Base-by-base conservation (phyloP, 371 early-diverging fungal species). In the Cokeromyces recurvatus region DNA sequence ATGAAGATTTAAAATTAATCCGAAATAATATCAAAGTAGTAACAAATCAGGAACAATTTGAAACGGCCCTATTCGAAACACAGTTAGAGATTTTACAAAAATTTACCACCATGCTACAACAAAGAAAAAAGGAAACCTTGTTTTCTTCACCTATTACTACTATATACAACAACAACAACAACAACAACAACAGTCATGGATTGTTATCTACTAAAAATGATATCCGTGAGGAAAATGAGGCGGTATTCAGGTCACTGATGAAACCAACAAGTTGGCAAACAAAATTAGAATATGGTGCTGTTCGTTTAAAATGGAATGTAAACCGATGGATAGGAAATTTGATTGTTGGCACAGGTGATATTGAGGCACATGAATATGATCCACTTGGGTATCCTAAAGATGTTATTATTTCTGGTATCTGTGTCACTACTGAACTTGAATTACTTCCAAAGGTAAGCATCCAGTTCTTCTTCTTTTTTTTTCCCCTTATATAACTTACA, bases 361-460 rank as follows among this genome's bases (percentile, higher is more conserved):
- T 61, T n/a, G 50, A 48, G 38, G 49, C 55, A 7, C 43, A 56
- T 39, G 56, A 44, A 11, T 55, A 37, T 31, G 57, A 56, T 49
- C 4, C 37, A 9, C 23, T 55, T 10, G 62, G 62, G 2, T 46
- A 50, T 43, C 44, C 56, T 15, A 15, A 52, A 19, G 35, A 48
- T 16, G 45, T 61, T 12, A 37, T 53, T 2, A 48, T 61, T 34
- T 46, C 56, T 19, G 62, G 62, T 27, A 17, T 55, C 14, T 51
- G 55, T 48, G 62, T 61, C 12, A 61, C 62, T 4, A 53, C 49
- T 25, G 62, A 61, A 43, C 56, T 53, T 19, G 56, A 44, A 39
- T 49, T 61, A 34, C 57, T 61, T 38, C 57, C 62, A 48, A 61
- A 61, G 53, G 62, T 61, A 55, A 58, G 29, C 29, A 29, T 29